These are phyloP conservation scores for Tetrahymena thermophila DNA, from an alignment of 73 alveolate species.

Conservation along the genomic window DNA sequence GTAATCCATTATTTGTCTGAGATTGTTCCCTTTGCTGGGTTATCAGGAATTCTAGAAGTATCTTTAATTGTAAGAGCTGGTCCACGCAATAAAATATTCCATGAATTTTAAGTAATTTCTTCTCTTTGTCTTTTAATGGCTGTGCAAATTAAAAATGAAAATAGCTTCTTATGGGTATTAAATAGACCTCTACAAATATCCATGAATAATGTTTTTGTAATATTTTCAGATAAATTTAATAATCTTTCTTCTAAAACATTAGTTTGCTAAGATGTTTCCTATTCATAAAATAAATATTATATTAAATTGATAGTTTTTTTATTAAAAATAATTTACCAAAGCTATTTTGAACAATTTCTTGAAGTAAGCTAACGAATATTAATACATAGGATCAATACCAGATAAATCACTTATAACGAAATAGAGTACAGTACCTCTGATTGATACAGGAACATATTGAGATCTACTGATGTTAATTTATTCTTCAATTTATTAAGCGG, in stretches of 20 bases:
- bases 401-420: constrained; percentile 92
- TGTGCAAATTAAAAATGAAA: constrained; percentile 82
- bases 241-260: constrained; percentile 68
- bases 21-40: constrained; percentile 19
- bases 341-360: constrained; percentile 83
- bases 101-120: constrained; percentile 58
- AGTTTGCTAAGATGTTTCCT: constrained; percentile 10
- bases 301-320: not conserved
- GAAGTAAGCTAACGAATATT: constrained; percentile 82
- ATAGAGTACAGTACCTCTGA: constrained; percentile 87
- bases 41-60: constrained; percentile 5
- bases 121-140: constrained; percentile 65
- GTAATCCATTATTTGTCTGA: constrained; percentile 22
- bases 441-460: constrained; percentile 84
- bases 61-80: constrained; percentile 33
- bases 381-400: constrained; percentile 94
- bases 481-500: constrained; percentile 71
- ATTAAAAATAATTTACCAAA: constrained; percentile 49
- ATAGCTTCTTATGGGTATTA: constrained; percentile 78
- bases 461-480: constrained; percentile 87
- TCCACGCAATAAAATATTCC: constrained; percentile 62
- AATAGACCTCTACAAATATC: constrained; percentile 93
- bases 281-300: not conserved
- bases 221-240: constrained; percentile 63
- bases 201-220: constrained; percentile 76